Base-by-base conservation (phyloP, 2,329 filamentous ascomycete species). In the Xylariaceae sp. region DNA sequence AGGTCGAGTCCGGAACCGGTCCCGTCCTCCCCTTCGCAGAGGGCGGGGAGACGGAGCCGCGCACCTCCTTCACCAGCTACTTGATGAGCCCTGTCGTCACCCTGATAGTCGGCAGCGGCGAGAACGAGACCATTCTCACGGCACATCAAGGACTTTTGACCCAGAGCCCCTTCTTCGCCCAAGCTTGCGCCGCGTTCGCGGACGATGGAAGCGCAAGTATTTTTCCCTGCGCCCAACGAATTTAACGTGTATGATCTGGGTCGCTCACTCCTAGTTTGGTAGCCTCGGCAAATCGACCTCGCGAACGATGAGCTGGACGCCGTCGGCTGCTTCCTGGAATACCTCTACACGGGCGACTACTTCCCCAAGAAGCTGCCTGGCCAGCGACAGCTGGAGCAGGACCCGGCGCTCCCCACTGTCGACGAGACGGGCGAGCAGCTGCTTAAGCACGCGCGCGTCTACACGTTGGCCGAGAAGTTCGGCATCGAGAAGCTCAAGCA, bases 391-490 rank as follows among this genome's bases (percentile, higher is more conserved):
- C 77, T 94, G 31, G 86, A 94, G 58, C 60, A 70, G 38, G 83
- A 90, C 57, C 74, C 82, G 0, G 64, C 73, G 6, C 61, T 78
- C 9, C 83, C 84, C 3, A 60, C 66, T 1, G 70, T 86, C 40
- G 88, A 95, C 64, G 74, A 86, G 59, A 77, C 76, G n/a, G 88
- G 88, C 50, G 74, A 83, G 11, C 85, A 90, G 57, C 80, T 96
- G 13, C 78, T 96, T 45, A 87, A 85, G 56, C 89, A 96, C 61
- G 89, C 89, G 15, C 83, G 85, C 48, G 77, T 95, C 48, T 95
- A 95, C 69, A 95, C 87, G 0, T 72, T 96, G 16, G 88, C 87
- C 16, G 83, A 88, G 54, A 88, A 84, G 63, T 81, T 92, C 45
- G 75, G 78, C 28, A 66, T 88, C 33, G 65, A 70, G 1, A 68